Conservation (phyloP, 768 basidiomycete species). For the Tricholomella constricta region DNA sequence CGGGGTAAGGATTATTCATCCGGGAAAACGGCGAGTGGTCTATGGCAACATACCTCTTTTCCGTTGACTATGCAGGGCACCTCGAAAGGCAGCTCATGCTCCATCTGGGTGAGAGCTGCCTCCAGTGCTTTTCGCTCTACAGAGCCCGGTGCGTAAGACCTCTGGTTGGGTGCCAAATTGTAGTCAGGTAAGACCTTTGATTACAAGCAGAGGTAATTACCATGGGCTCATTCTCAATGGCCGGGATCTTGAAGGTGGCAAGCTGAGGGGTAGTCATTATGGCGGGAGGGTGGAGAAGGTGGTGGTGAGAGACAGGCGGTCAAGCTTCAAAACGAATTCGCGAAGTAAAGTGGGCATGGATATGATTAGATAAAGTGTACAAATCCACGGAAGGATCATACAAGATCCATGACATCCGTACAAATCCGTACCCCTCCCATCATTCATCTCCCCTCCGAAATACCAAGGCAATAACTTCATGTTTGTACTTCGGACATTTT, state of each 20-base stretch:
- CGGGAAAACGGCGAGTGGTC: background rate
- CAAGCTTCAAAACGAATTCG: constrained; percentile 8
- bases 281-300: constrained; percentile 14
- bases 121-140: constrained; percentile 73
- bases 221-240: constrained; percentile 92
- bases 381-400: constrained; percentile 20
- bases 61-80: constrained; percentile 95
- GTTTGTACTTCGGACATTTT: too few species aligned
- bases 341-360: background rate
- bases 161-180: constrained; percentile 40
- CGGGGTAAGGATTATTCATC: background rate
- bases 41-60: constrained; percentile 57
- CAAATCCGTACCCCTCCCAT: too few species aligned
- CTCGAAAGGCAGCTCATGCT: constrained; percentile 82
- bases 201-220: constrained; percentile 39
- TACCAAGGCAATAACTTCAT: background rate
- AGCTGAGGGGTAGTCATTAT: constrained; percentile 75
- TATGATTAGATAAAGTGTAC: constrained; percentile 9
- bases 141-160: constrained; percentile 76
- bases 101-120: constrained; percentile 77
- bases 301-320: constrained; percentile 3
- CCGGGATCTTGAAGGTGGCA: constrained; percentile 84
- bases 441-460: background rate
- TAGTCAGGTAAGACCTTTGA: background rate
- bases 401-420: background rate